Conservation (phyloP, 2,329 filamentous ascomycete species). For the Botryotinia narcissicola region DNA sequence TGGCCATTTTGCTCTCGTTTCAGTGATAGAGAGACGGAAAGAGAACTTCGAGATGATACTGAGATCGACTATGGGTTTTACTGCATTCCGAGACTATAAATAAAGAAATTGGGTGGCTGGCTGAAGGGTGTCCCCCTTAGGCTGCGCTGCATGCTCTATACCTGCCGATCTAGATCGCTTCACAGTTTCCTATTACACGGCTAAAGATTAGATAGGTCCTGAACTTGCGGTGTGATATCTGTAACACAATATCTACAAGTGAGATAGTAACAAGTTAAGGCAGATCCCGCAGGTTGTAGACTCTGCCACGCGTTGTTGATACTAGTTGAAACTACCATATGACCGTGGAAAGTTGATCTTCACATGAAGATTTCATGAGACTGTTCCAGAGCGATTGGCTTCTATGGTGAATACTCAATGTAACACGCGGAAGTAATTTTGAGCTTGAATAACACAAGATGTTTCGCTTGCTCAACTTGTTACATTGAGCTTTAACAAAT, state of each 20-base stretch:
- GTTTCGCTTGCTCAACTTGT: background rate
- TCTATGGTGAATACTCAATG: background rate
- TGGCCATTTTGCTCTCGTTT: background rate
- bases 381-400: background rate
- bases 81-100: background rate
- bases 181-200: background rate
- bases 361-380: background rate
- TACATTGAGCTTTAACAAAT: background rate
- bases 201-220: background rate
- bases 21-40: background rate
- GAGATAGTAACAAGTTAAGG: background rate
- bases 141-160: background rate
- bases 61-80: background rate
- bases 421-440: background rate
- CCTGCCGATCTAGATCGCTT: background rate
- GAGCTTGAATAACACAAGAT: background rate
- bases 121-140: background rate
- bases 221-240: background rate
- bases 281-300: background rate
- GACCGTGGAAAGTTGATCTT: background rate
- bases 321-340: background rate
- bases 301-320: background rate
- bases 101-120: background rate
- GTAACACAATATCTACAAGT: background rate
- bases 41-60: background rate